Base-by-base conservation (phyloP, 768 basidiomycete species). In the Termitomyces sp. region DNA sequence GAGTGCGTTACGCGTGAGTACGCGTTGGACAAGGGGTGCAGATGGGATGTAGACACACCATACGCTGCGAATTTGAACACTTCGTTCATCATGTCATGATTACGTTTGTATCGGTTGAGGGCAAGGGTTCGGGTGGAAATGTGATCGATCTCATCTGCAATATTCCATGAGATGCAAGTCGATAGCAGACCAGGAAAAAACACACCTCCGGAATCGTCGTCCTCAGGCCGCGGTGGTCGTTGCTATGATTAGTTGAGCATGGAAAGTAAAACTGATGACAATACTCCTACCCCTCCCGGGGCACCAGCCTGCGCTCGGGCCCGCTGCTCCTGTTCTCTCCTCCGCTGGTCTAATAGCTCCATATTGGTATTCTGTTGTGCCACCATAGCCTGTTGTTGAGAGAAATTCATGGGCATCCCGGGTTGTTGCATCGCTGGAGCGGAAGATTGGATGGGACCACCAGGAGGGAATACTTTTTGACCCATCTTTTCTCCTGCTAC, bases 31-130 rank as follows among this genome's bases (percentile, higher is more conserved):
- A 40, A 30, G 34, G 35, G 44, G 39, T 19, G 9, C 27, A 35
- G 14, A 2, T 25, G 8, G 28, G 14, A 59, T 54, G 35, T 21
- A 55, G 11, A 59, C 69, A 34, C 53, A 77, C 89, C 82, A 63
- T 83, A 87, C 0, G 86, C 87, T 23, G 90, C 89, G 61, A 81
- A 79, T 60, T 76, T 77, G 68, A 93, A 91, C 1, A 93, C 86
- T 42, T 87, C 87, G 64, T 86, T 86, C 89, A 93, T 93, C 58
- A 87, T 74, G 43, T 91, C 90, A 63, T 92, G 89, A 63, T 93
- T 93, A 6, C 89, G 83, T 61, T 78, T 81, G 65, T 91, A 93
- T 35, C 90, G 78, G 17, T 83, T 79, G 35, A 88, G 64, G 7
- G 91, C 87, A 16, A 91, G 75, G 2, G 88, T 81, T 42, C 87